These are phyloP conservation scores for Poteriospumella lacustris DNA, from an alignment of 108 stramenopile species.

Conservation along the genomic window DNA sequence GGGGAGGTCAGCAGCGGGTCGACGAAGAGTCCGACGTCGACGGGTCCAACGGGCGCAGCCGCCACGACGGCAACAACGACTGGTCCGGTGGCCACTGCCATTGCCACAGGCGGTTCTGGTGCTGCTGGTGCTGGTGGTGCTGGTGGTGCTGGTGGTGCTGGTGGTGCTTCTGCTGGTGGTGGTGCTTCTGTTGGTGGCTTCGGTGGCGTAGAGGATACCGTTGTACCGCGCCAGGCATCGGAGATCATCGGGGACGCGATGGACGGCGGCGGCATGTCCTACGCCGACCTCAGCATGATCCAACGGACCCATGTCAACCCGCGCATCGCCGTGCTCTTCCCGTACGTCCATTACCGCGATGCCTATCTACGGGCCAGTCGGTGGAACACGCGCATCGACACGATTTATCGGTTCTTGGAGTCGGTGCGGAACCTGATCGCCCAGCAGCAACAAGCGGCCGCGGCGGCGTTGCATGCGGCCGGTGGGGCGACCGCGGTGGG, in stretches of 20 bases:
- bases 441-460: not conserved
- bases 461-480: no score
- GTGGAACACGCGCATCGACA: constrained; percentile 27
- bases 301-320: no score
- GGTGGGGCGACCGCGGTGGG: no score
- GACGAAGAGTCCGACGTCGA: not conserved
- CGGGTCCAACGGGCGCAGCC: not conserved
- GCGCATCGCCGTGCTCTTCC: not conserved
- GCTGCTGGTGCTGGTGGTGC: no score
- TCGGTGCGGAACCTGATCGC: not conserved
- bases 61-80: not conserved
- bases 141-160: not conserved
- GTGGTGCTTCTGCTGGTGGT: no score
- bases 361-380: not conserved
- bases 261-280: not conserved
- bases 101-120: not conserved
- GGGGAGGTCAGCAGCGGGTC: not conserved
- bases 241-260: not conserved
- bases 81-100: not conserved
- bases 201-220: not conserved
- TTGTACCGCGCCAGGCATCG: not conserved
- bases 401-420: constrained; percentile 12
- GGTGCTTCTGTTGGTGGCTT: no score
- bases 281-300: no score
- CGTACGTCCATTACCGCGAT: not conserved